These are phyloP conservation scores for Pseudogymnoascus destructans DNA, from an alignment of 2,329 filamentous ascomycete species.

Conservation along the genomic window DNA sequence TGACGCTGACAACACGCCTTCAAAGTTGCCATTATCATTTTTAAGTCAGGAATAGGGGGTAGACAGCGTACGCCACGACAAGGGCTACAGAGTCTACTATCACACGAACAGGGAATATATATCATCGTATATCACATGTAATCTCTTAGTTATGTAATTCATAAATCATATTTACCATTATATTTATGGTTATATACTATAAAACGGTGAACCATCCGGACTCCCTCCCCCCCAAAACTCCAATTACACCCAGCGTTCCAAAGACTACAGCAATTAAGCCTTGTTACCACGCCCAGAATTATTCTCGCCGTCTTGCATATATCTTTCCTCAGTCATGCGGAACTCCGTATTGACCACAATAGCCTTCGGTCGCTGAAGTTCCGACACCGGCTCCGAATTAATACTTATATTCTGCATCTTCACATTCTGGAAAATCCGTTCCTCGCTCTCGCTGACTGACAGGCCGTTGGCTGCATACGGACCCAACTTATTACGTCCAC, in stretches of 20 bases:
- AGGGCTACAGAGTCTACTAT: no score
- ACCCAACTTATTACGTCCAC: constrained; percentile 25
- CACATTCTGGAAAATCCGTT: constrained; percentile 32
- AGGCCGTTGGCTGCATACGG: constrained; percentile 27
- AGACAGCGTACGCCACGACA: no score
- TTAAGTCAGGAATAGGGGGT: no score
- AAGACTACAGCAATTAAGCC: constrained; percentile 9
- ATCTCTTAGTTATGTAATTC: no score
- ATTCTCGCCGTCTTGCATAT: neutral
- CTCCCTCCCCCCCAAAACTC: neutral
- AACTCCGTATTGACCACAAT: constrained; percentile 28
- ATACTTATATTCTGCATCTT: constrained; percentile 29
- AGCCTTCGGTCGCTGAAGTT: constrained; percentile 17
- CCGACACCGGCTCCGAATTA: constrained; percentile 15
- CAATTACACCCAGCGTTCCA: neutral
- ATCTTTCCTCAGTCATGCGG: constrained; percentile 11
- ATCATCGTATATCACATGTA: no score
- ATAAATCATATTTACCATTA: no score
- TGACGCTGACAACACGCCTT: constrained; percentile 33
- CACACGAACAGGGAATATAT: no score
- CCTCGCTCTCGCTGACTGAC: constrained; percentile 32
- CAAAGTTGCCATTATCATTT: constrained; percentile 28
- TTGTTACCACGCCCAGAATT: constrained; percentile 11
- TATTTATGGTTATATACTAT: neutral
- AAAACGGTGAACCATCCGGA: neutral